phyloP scores from a whole-genome alignment of 768 basidiomycete genomes.

The Suillus decipiens region DNA sequence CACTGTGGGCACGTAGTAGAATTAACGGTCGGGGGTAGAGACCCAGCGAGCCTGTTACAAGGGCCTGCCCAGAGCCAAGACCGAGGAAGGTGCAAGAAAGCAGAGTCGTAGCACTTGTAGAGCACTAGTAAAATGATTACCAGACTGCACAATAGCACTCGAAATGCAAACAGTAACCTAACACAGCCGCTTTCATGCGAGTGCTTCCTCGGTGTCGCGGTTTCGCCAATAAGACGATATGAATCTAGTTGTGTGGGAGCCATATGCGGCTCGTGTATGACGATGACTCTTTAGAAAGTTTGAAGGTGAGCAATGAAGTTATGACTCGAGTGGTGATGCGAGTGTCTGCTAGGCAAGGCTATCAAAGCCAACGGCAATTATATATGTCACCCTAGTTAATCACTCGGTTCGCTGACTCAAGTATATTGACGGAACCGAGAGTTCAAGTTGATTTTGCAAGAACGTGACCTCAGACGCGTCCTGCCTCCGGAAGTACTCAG shows the following conservation, averaged over 20 bases:
- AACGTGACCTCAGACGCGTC: background rate
- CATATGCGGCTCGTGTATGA: background rate
- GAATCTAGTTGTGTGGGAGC: background rate
- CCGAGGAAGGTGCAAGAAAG: background rate
- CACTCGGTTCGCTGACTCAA: background rate
- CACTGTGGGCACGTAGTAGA: constrained; percentile 34
- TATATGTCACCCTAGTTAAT: too few species aligned
- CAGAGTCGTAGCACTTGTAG: background rate
- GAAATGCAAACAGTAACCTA: background rate
- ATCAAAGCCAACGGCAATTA: background rate
- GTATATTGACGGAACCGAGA: background rate
- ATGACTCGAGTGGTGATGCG: background rate
- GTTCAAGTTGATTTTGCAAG: background rate
- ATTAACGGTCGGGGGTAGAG: constrained; percentile 7
- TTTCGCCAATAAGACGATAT: background rate
- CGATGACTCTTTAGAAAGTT: background rate
- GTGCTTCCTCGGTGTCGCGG: background rate
- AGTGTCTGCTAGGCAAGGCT: background rate
- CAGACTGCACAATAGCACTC: background rate
- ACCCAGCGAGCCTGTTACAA: background rate
- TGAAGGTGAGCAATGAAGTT: background rate
- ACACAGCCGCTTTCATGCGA: background rate
- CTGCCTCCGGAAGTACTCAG: background rate
- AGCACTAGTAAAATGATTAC: constrained; percentile 1
- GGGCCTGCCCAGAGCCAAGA: background rate